A percentile compares a stretch with the other conserved stretches of the same genome.
Evolutionary conservation across 2,329 filamentous ascomycete genomes (phyloP).

Genomic region (Monilinia aucupariae): DNA sequence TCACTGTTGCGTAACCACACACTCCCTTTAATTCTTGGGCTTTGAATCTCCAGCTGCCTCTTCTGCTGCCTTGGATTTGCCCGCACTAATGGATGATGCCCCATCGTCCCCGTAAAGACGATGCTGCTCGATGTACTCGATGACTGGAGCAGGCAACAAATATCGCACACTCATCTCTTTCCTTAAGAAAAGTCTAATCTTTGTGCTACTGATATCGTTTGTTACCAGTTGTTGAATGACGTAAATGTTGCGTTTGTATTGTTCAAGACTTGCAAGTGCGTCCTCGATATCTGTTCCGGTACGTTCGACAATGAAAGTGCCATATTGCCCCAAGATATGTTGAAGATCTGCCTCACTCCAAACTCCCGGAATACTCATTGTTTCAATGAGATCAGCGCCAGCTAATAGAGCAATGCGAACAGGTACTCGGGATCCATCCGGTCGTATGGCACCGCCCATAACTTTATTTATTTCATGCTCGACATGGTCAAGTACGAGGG

Average conservation of each 20-base stretch:
- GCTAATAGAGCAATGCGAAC: constrained; percentile 72
- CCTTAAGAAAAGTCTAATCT: constrained; percentile 76
- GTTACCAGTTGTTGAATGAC: constrained; percentile 82
- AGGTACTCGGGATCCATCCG: constrained; percentile 59
- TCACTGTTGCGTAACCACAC: neutral
- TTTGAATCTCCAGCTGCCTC: constrained; percentile 21
- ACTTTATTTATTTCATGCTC: constrained; percentile 82
- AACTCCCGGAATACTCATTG: constrained; percentile 56
- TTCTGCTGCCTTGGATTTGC: constrained; percentile 24
- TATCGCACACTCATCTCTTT: constrained; percentile 80
- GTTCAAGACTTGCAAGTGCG: constrained; percentile 72
- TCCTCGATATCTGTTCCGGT: constrained; percentile 85
- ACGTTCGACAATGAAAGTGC: constrained; percentile 81
- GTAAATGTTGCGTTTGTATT: constrained; percentile 69
- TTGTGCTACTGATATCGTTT: constrained; percentile 75
- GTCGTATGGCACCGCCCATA: constrained; percentile 64
- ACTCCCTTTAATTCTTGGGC: constrained; percentile 18
- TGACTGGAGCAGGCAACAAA: constrained; percentile 66
- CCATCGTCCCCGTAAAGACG: constrained; percentile 53
- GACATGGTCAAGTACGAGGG: constrained; percentile 85
- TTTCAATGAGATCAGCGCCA: constrained; percentile 69
- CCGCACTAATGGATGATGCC: constrained; percentile 22
- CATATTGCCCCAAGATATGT: constrained; percentile 79
- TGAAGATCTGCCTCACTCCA: constrained; percentile 83
- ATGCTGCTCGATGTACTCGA: constrained; percentile 66